Conservation (phyloP, 495 filamentous ascomycete genomes). For the Daldinia decipiens region DNA sequence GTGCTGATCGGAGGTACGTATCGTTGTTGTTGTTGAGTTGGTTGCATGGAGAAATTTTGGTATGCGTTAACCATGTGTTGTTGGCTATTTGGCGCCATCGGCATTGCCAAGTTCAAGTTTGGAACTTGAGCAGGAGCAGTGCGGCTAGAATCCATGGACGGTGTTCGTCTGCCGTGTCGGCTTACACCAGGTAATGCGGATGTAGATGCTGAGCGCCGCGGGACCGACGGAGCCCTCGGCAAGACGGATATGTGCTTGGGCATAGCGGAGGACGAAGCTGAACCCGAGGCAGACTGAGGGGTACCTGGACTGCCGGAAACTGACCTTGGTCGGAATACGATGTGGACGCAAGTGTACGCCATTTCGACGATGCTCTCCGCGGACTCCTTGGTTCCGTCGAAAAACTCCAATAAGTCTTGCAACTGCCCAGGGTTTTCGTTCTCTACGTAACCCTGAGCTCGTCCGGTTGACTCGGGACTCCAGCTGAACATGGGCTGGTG, state of each 20-base stretch:
- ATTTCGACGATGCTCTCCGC: slow-evolving; percentile 54
- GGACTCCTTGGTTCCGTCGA: slow-evolving; percentile 54
- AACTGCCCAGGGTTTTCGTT: slow-evolving; percentile 59
- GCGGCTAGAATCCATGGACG: slow-evolving; percentile 24
- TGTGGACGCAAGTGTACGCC: slow-evolving; percentile 56
- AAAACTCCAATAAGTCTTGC: slow-evolving; percentile 63
- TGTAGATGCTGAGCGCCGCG: slow-evolving; percentile 44
- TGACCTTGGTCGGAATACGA: slow-evolving; percentile 50
- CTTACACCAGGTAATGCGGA: slow-evolving; percentile 38
- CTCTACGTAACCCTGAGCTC: slow-evolving; percentile 60
- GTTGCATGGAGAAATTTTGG: slow-evolving; percentile 38
- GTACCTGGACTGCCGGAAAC: slow-evolving; percentile 22
- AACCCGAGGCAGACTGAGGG: slow-evolving; percentile 15
- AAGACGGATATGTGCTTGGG: slow-evolving; percentile 37
- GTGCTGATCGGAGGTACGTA: slow-evolving; percentile 23
- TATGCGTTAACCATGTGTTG: slow-evolving; percentile 36
- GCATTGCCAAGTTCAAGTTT: slow-evolving; percentile 31
- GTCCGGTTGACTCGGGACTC: slow-evolving; percentile 56
- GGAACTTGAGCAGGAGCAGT: slow-evolving; percentile 17
- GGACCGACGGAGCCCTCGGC: slow-evolving; percentile 30
- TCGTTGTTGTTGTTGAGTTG: slow-evolving; percentile 32
- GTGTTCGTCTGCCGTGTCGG: slow-evolving; percentile 34
- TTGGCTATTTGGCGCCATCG: slow-evolving; percentile 7
- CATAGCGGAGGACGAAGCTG: slow-evolving; percentile 17
- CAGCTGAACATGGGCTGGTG: slow-evolving; percentile 60